phyloP scores from a whole-genome alignment of 306 rosid genomes.

The Cicer bijugum region DNA sequence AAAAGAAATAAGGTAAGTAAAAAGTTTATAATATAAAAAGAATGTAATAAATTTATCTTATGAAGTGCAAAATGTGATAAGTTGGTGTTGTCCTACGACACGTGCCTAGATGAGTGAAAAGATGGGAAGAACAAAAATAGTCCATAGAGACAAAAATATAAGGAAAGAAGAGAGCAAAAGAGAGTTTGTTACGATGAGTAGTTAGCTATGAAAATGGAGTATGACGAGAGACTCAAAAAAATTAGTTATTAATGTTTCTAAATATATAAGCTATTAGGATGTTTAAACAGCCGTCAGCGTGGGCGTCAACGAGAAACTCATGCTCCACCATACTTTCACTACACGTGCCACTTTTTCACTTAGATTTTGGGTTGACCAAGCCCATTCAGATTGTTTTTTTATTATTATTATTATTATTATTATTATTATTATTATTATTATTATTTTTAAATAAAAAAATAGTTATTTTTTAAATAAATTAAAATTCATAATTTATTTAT shows the following conservation, averaged over 20 bases:
- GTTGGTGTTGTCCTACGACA: slow-evolving; percentile 8
- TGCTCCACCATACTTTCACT: slow-evolving; percentile 46
- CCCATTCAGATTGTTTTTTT: slow-evolving; percentile 17
- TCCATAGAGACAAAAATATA: slow-evolving; percentile 41
- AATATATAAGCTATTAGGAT: slow-evolving; percentile 29
- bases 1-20: not conserved
- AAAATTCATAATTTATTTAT: not conserved
- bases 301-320: slow-evolving; percentile 61
- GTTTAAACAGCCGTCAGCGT: slow-evolving; percentile 46
- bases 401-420: no score
- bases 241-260: slow-evolving; percentile 18
- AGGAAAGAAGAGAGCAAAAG: slow-evolving; percentile 8
- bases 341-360: slow-evolving; percentile 14
- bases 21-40: not conserved
- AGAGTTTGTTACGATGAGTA: not conserved
- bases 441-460: no score
- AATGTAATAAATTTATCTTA: not conserved
- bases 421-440: no score
- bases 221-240: slow-evolving; percentile 38
- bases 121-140: slow-evolving; percentile 1
- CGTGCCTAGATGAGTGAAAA: slow-evolving; percentile 17
- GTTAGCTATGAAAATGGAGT: slow-evolving; percentile 8
- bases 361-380: slow-evolving; percentile 50
- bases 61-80: slow-evolving; percentile 30
- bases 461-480: not conserved